Conservation (phyloP, 2,329 filamentous ascomycete genomes). For the Furcasterigmium sp. region DNA sequence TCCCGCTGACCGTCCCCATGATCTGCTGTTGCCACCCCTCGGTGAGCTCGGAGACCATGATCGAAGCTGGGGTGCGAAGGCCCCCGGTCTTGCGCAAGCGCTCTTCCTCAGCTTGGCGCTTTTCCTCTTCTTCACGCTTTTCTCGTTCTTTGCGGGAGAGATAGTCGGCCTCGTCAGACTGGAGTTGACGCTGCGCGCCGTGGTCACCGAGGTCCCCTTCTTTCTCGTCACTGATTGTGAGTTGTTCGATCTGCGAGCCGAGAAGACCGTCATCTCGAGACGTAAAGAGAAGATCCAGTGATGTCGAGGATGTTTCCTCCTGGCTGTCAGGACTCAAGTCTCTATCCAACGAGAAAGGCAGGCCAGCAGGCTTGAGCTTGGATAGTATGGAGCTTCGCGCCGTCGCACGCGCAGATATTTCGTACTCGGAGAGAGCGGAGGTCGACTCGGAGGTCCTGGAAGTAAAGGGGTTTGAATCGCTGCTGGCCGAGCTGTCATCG, state of each 20-base stretch:
- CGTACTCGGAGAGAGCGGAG: no score
- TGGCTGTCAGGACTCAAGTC: no score
- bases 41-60: constrained; percentile 5
- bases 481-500: no score
- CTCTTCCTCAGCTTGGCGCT: constrained; percentile 1
- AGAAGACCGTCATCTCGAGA: no score
- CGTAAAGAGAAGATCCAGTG: no score
- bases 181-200: constrained; percentile 7
- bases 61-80: constrained; percentile 6
- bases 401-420: no score
- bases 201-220: constrained; percentile 11
- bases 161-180: constrained; percentile 3
- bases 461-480: no score
- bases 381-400: no score
- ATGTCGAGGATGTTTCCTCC: no score
- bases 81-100: constrained; percentile 8
- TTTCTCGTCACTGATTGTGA: constrained; percentile 11
- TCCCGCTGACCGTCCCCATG: neutral
- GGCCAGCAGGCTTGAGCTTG: no score
- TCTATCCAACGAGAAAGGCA: no score
- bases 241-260: neutral
- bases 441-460: no score
- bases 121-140: constrained; percentile 4
- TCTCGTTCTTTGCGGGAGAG: constrained; percentile 1
- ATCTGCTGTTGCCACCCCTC: constrained; percentile 6